Conservation (phyloP, 768 basidiomycete species). For the Macrolepiota dolichaula region DNA sequence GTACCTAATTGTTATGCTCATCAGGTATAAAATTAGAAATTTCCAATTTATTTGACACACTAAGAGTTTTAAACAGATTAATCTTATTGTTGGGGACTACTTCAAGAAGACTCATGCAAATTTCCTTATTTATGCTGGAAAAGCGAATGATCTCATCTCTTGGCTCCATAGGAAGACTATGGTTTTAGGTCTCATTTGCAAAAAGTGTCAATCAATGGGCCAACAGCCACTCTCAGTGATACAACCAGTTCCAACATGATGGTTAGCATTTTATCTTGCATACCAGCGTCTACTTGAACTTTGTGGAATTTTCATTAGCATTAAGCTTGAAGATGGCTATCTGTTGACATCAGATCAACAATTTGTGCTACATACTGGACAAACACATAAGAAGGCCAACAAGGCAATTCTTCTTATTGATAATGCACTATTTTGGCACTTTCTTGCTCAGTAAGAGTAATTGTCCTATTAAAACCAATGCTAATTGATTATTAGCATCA, state of each 20-base stretch:
- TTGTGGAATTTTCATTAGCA: too few relatives aligned
- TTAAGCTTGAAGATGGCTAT: too few relatives aligned
- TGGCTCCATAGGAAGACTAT: slow-evolving; percentile 34
- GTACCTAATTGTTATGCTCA: slow-evolving; percentile 29
- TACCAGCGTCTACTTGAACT: slow-evolving; percentile 9
- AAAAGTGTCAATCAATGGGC: slow-evolving; percentile 15
- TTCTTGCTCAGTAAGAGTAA: too few relatives aligned
- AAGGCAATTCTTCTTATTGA: too few relatives aligned
- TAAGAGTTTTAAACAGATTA: slow-evolving; percentile 24
- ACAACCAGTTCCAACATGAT: slow-evolving; percentile 29
- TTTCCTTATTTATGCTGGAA: slow-evolving; percentile 16
- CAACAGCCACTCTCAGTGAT: slow-evolving; percentile 22
- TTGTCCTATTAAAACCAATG: too few relatives aligned
- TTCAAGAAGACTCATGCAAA: slow-evolving; percentile 22
- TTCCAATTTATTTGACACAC: not conserved
- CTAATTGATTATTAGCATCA: too few relatives aligned
- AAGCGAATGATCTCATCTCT: slow-evolving; percentile 33
- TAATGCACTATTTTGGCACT: too few relatives aligned
- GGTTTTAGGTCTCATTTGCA: slow-evolving; percentile 26
- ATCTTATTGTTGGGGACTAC: slow-evolving; percentile 38
- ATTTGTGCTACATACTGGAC: too few relatives aligned
- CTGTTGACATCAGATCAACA: too few relatives aligned
- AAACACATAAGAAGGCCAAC: too few relatives aligned
- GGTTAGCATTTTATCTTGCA: slow-evolving; percentile 30
- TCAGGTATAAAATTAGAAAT: slow-evolving; percentile 9